phyloP scores from a whole-genome alignment of 75 land plant species.

The Sequoiadendron giganteum region DNA sequence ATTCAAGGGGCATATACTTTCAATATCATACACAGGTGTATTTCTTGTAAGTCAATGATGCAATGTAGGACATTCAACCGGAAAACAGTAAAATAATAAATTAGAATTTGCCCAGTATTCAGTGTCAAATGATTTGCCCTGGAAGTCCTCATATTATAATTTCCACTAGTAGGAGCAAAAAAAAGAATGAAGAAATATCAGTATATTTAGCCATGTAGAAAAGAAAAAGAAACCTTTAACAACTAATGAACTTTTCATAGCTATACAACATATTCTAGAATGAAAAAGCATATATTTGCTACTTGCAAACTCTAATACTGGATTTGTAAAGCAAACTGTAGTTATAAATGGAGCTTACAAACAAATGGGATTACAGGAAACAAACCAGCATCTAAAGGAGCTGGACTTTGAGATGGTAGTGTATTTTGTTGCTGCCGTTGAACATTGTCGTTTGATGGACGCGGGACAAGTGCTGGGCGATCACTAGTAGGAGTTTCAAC shows the following conservation, averaged over 20 bases:
- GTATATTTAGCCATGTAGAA: not conserved
- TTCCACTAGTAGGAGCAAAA: not conserved
- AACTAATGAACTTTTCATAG: not conserved
- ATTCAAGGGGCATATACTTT: not conserved
- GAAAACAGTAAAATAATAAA: not conserved
- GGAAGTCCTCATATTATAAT: not conserved
- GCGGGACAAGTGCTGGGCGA: slow-evolving; percentile 15
- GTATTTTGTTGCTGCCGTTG: slow-evolving; percentile 16
- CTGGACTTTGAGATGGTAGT: not conserved
- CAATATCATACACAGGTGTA: not conserved
- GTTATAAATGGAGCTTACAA: not conserved
- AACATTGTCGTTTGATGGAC: slow-evolving; percentile 17
- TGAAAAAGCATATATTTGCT: not conserved
- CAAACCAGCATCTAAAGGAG: slow-evolving; percentile 6
- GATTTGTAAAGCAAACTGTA: not conserved
- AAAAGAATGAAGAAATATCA: not conserved
- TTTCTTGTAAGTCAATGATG: not conserved
- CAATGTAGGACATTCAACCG: not conserved
- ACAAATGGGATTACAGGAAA: not conserved
- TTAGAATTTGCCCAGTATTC: not conserved
- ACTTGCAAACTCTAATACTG: slow-evolving; percentile 15
- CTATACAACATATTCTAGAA: not conserved
- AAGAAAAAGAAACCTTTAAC: not conserved
- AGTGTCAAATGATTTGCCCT: not conserved
- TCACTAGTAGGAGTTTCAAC: slow-evolving; percentile 21